Evolutionary conservation across 345 rosid species (phyloP).

Genomic region (Citrus sp.): DNA sequence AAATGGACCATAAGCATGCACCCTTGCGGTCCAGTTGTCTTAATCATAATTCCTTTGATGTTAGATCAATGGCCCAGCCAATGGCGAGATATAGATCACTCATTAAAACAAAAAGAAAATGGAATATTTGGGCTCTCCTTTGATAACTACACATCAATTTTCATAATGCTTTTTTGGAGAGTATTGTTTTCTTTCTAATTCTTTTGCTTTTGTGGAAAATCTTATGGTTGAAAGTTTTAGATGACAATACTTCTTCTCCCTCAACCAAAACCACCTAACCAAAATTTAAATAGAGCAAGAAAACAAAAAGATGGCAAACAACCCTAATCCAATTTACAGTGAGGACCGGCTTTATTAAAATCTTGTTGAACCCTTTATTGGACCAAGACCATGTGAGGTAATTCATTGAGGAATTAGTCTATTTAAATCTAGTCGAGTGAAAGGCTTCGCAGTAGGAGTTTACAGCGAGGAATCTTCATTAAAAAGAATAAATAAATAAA

Average conservation of each 20-base stretch:
- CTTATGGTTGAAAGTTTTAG: neutral
- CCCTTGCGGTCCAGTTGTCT: slow-evolving; percentile 17
- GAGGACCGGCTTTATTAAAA: slow-evolving; percentile 6
- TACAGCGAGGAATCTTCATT: slow-evolving; percentile 8
- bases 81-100: neutral
- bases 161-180: neutral
- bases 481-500: neutral
- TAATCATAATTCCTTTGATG: slow-evolving; percentile 4
- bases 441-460: neutral
- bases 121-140: neutral
- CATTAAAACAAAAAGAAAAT: neutral
- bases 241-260: neutral
- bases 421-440: neutral
- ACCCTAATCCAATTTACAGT: slow-evolving; percentile 19
- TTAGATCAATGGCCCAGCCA: neutral
- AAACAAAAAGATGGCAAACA: slow-evolving; percentile 42
- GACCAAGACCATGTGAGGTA: slow-evolving; percentile 29
- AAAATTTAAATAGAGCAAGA: slow-evolving; percentile 41
- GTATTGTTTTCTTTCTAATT: neutral
- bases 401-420: slow-evolving; percentile 9
- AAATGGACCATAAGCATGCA: slow-evolving; percentile 20
- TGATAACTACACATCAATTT: neutral
- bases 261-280: slow-evolving; percentile 49
- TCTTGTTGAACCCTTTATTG: slow-evolving; percentile 8
- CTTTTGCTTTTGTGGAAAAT: neutral